Evolutionary conservation across 768 basidiomycete genomes (phyloP).

Genomic region (Lentinus brumalis): DNA sequence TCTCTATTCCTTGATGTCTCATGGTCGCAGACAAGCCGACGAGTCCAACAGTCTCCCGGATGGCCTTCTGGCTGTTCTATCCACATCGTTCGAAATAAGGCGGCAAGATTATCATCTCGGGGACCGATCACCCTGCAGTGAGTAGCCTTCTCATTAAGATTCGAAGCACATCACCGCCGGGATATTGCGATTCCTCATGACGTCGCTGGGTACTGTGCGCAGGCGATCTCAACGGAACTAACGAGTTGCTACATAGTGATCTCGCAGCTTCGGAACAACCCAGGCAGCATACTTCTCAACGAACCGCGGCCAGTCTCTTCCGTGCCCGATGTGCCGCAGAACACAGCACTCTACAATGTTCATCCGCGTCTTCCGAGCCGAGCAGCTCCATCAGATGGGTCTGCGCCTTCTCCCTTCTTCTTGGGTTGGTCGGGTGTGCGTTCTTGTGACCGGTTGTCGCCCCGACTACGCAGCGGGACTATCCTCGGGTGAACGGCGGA

Average conservation of each 20-base stretch:
- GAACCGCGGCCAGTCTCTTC: neutral
- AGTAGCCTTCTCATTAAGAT: too few relatives aligned
- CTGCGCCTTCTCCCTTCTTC: neutral
- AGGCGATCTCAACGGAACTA: neutral
- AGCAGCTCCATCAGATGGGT: neutral
- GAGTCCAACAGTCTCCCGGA: too few relatives aligned
- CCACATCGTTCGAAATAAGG: too few relatives aligned
- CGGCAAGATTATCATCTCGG: too few relatives aligned
- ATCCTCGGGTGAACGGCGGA: slow-evolving; percentile 18
- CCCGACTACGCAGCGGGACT: neutral
- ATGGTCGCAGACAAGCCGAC: too few relatives aligned
- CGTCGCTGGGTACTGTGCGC: neutral
- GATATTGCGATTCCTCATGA: neutral
- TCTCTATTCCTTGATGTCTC: too few relatives aligned
- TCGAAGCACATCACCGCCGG: too few relatives aligned
- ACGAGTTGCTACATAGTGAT: neutral
- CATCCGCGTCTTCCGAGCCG: neutral
- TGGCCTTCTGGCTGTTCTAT: too few relatives aligned
- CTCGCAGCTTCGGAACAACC: neutral
- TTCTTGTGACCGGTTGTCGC: neutral
- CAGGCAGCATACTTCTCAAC: neutral
- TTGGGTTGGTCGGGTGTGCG: neutral
- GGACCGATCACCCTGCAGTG: too few relatives aligned
- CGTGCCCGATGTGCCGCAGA: neutral
- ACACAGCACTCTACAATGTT: neutral